Conservation (phyloP, 371 early-diverging fungal species). For the Syncephalastrum sp. region DNA sequence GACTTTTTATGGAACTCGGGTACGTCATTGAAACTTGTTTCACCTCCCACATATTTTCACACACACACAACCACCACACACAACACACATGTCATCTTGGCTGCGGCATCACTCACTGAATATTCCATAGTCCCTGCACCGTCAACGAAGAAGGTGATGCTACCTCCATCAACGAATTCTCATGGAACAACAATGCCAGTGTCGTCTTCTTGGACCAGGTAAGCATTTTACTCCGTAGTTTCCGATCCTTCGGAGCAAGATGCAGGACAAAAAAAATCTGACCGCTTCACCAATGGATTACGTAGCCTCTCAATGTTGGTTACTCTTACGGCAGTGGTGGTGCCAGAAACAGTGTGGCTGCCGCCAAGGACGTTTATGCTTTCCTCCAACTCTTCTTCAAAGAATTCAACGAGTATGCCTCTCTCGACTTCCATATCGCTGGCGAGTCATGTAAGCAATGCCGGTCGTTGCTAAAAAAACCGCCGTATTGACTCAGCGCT, state of each 20-base stretch:
- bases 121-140: conserved; percentile 54
- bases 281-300: too few relatives aligned
- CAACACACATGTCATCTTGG: neutral
- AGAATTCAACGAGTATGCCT: conserved; percentile 52
- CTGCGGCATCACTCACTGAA: neutral
- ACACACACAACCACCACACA: too few relatives aligned
- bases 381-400: conserved; percentile 75
- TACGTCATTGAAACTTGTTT: conserved; percentile 7
- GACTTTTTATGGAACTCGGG: conserved; percentile 83
- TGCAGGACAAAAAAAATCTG: too few relatives aligned
- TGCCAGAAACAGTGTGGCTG: conserved; percentile 39
- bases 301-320: conserved; percentile 67
- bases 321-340: conserved; percentile 64
- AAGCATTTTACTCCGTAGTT: neutral
- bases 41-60: neutral
- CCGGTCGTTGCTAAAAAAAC: neutral
- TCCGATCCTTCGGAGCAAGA: too few relatives aligned
- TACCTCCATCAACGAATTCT: conserved; percentile 54
- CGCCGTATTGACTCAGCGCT: neutral
- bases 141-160: conserved; percentile 59
- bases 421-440: conserved; percentile 49
- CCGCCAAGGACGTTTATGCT: conserved; percentile 61
- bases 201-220: conserved; percentile 83
- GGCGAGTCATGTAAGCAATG: conserved; percentile 66
- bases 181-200: conserved; percentile 84